Conservation (phyloP, 2,329 filamentous ascomycete genomes). For the Cadophora luteo-olivacea region DNA sequence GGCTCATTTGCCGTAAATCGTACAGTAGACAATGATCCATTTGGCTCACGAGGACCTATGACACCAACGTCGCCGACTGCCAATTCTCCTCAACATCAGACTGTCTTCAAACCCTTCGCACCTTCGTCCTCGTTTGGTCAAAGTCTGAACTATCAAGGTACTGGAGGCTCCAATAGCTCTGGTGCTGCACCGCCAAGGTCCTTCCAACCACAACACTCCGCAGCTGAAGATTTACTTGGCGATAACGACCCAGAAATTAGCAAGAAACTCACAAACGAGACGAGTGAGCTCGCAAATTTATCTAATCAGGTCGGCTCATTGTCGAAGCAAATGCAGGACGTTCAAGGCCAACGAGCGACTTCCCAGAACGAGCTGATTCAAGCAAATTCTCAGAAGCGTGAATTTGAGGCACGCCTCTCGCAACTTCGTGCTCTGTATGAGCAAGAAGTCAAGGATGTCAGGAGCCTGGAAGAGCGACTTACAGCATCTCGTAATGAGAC, state of each 20-base stretch:
- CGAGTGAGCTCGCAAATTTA: slow-evolving; percentile 90
- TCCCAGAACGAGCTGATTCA: slow-evolving; percentile 85
- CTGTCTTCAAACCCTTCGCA: slow-evolving; percentile 83
- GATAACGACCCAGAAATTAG: slow-evolving; percentile 88
- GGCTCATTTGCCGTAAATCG: slow-evolving; percentile 53
- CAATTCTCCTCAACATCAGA: slow-evolving; percentile 40
- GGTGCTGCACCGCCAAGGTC: slow-evolving; percentile 43
- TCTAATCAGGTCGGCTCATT: slow-evolving; percentile 94
- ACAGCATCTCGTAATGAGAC: slow-evolving; percentile 79
- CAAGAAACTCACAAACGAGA: slow-evolving; percentile 87
- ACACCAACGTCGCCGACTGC: slow-evolving; percentile 41
- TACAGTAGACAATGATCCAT: slow-evolving; percentile 45
- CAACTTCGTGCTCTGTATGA: slow-evolving; percentile 91
- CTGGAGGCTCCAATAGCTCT: slow-evolving; percentile 61
- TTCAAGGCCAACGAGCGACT: slow-evolving; percentile 79
- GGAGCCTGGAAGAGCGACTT: slow-evolving; percentile 83
- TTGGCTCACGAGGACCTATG: slow-evolving; percentile 47
- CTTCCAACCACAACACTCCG: slow-evolving; percentile 52
- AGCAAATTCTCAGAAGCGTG: slow-evolving; percentile 84
- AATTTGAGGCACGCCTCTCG: slow-evolving; percentile 86
- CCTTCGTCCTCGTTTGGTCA: slow-evolving; percentile 93
- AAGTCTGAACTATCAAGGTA: slow-evolving; percentile 76
- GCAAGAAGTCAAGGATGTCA: slow-evolving; percentile 88
- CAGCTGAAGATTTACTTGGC: slow-evolving; percentile 85
- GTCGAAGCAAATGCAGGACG: slow-evolving; percentile 92